Percentiles rank a stretch among this genome's conserved stretches.
Evolutionary conservation across 2,329 filamentous ascomycete genomes (phyloP).

Genomic region (Allantophomopsis lycopodina): DNA sequence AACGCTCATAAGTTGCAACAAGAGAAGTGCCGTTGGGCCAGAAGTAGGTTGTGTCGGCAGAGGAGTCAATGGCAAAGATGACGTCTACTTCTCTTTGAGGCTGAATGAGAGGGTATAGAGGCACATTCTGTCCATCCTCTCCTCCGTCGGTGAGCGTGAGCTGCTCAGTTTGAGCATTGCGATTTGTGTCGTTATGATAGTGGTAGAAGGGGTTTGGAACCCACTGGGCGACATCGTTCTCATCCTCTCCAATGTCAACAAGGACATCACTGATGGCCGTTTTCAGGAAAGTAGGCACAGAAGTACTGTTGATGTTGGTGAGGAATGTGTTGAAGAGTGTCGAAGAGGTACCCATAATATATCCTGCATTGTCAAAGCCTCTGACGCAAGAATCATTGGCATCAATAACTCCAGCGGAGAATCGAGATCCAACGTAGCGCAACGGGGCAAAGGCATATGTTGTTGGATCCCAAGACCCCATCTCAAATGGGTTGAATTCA

Average conservation of each 20-base stretch:
- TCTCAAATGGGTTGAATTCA: conserved; percentile 69
- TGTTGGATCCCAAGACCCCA: conserved; percentile 65
- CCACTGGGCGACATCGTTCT: conserved; percentile 64
- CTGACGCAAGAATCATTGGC: conserved; percentile 47
- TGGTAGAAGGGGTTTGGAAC: conserved; percentile 63
- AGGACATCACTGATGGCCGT: conserved; percentile 40
- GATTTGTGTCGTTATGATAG: conserved; percentile 46
- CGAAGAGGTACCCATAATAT: conserved; percentile 73
- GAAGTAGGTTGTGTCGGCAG: conserved; percentile 51
- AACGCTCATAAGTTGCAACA: conserved; percentile 61
- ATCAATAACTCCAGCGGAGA: conserved; percentile 45
- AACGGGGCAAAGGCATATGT: conserved; percentile 59
- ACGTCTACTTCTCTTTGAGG: conserved; percentile 61
- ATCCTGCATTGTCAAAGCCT: conserved; percentile 75
- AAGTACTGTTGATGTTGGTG: conserved; percentile 41
- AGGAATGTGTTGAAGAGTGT: conserved; percentile 75
- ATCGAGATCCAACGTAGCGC: conserved; percentile 60
- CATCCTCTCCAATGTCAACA: conserved; percentile 34
- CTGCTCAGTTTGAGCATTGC: conserved; percentile 32
- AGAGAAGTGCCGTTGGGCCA: conserved; percentile 72
- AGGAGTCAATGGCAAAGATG: conserved; percentile 69
- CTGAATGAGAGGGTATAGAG: conserved; percentile 65
- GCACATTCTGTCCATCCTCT: conserved; percentile 66
- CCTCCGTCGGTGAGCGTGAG: conserved; percentile 70
- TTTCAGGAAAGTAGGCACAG: conserved; percentile 31